These are phyloP conservation scores for Hymenoscyphus repandus DNA, from an alignment of 2,329 filamentous ascomycete genomes.

Conservation along the genomic window DNA sequence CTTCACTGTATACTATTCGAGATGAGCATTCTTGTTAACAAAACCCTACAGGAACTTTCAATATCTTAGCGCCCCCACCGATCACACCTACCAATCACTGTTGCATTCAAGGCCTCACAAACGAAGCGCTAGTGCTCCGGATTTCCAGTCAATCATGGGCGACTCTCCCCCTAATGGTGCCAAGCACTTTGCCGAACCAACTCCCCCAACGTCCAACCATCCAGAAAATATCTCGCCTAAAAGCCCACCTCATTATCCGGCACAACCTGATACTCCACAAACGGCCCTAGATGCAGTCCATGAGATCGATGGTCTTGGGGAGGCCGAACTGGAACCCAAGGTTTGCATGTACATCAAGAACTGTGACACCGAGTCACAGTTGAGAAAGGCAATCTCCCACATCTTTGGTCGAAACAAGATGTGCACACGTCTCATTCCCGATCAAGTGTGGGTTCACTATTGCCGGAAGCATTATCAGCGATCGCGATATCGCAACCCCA, in stretches of 20 bases:
- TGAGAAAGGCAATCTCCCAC: constrained; percentile 73
- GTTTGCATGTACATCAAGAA: constrained; percentile 51
- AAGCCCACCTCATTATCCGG: constrained; percentile 6
- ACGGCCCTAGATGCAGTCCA: no score
- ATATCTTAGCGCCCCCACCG: constrained; percentile 18
- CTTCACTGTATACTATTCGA: no score
- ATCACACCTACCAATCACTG: constrained; percentile 15
- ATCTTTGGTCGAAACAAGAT: constrained; percentile 80
- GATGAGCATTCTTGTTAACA: constrained; percentile 6
- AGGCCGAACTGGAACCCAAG: constrained; percentile 12
- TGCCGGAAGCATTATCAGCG: constrained; percentile 84
- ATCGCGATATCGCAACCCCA: constrained; percentile 60
- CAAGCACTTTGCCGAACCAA: constrained; percentile 22
- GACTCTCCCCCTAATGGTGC: not conserved
- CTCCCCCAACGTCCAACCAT: constrained; percentile 27
- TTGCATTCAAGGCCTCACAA: constrained; percentile 16
- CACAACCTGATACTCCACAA: not conserved
- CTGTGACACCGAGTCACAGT: constrained; percentile 55
- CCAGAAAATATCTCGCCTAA: constrained; percentile 22
- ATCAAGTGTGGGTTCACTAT: constrained; percentile 66
- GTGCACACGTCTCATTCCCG: constrained; percentile 65
- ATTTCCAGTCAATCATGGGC: constrained; percentile 1
- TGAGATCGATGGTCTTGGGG: not conserved
- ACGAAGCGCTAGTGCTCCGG: constrained; percentile 7
- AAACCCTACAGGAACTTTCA: constrained; percentile 10